phyloP scores from a whole-genome alignment of 2,329 filamentous ascomycete genomes.

The Calonectria pauciramosa region DNA sequence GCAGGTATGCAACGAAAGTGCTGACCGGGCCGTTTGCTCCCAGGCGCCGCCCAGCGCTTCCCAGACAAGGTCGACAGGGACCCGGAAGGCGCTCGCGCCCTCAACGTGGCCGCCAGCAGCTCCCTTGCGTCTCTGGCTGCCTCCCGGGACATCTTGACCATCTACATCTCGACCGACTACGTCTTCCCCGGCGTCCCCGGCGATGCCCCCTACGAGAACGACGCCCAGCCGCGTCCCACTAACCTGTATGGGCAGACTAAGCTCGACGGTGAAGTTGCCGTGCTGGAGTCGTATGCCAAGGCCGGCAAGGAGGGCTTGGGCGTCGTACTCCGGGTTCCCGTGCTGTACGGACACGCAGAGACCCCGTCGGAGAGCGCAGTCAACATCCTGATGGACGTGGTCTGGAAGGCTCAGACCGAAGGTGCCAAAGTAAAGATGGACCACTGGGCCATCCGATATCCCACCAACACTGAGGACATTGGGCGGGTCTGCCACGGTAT shows the following conservation, averaged over 20 bases:
- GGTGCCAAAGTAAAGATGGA: conserved; percentile 81
- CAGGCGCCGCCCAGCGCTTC: conserved; percentile 88
- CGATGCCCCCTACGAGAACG: conserved; percentile 85
- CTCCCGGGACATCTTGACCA: conserved; percentile 71
- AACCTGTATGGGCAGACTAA: conserved; percentile 81
- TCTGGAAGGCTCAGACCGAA: conserved; percentile 80
- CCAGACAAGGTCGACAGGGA: conserved; percentile 88
- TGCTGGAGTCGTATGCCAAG: conserved; percentile 71
- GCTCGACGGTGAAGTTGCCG: conserved; percentile 72
- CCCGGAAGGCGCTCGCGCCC: conserved; percentile 78
- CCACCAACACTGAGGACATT: conserved; percentile 91
- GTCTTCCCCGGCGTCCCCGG: conserved; percentile 81
- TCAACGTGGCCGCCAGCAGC: conserved; percentile 82
- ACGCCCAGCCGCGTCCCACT: conserved; percentile 75
- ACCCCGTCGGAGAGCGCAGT: conserved; percentile 82
- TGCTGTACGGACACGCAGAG: conserved; percentile 85
- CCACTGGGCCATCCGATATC: conserved; percentile 86
- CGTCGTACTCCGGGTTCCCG: conserved; percentile 83
- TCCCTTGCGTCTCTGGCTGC: conserved; percentile 77
- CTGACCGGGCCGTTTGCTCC: conserved; percentile 34
- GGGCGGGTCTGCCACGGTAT: conserved; percentile 80
- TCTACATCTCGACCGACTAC: conserved; percentile 89
- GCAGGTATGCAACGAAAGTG: conserved; percentile 4
- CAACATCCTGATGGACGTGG: conserved; percentile 82
- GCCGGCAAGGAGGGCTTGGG: conserved; percentile 67